Conservation (phyloP, 2,329 filamentous ascomycete genomes). For the Apiospora sp. region DNA sequence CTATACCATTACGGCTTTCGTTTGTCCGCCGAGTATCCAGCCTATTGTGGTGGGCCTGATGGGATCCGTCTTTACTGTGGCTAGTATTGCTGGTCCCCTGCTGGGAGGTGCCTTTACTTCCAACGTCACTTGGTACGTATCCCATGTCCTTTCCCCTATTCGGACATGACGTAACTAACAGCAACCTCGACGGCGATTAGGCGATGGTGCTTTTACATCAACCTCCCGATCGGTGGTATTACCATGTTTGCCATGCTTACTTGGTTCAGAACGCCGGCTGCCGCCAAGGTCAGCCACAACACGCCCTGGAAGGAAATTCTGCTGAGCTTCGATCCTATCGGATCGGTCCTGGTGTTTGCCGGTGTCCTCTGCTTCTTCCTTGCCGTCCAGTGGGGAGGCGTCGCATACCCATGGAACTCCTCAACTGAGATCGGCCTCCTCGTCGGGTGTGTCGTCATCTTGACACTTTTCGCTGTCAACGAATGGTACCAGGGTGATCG, state of each 20-base stretch:
- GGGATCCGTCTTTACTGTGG: constrained; percentile 48
- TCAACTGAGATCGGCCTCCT: constrained; percentile 47
- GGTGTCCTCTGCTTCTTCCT: constrained; percentile 35
- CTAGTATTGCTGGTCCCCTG: constrained; percentile 36
- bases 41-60: constrained; percentile 48
- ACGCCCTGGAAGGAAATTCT: constrained; percentile 31
- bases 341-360: constrained; percentile 34
- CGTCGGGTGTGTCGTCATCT: constrained; percentile 46
- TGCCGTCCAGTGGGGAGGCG: constrained; percentile 47
- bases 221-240: constrained; percentile 35
- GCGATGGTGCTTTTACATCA: constrained; percentile 35
- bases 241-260: constrained; percentile 33
- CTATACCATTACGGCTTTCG: too few relatives aligned
- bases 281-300: constrained; percentile 16
- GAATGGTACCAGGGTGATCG: constrained; percentile 45
- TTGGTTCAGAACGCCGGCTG: constrained; percentile 37
- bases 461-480: constrained; percentile 48
- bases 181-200: too few relatives aligned
- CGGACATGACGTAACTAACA: too few relatives aligned
- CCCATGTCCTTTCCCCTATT: too few relatives aligned
- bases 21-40: constrained; percentile 48
- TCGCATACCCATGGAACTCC: constrained; percentile 35
- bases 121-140: constrained; percentile 43
- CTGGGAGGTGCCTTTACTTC: constrained; percentile 41
- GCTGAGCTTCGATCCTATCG: constrained; percentile 37